These are phyloP conservation scores for Filobasidium wieringae DNA, from an alignment of 768 basidiomycete genomes.

Conservation along the genomic window DNA sequence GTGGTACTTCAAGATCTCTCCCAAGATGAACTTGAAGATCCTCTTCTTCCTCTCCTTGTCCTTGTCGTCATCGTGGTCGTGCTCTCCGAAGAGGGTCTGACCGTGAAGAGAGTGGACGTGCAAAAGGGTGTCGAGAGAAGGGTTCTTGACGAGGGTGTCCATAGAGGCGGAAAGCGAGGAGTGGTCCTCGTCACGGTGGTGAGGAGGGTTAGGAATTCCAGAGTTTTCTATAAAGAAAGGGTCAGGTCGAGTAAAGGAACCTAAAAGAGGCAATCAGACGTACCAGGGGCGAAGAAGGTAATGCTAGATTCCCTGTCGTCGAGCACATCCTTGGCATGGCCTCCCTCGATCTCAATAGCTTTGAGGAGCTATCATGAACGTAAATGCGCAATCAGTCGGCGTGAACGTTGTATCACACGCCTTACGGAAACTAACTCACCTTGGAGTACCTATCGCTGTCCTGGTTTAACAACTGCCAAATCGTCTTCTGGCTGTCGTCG, in stretches of 20 bases:
- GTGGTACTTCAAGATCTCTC: constrained; percentile 51
- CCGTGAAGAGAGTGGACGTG: constrained; percentile 39
- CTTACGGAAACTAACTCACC: constrained; percentile 33
- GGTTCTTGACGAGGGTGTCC: background rate
- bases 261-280: background rate
- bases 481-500: constrained; percentile 28
- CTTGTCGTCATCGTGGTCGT: constrained; percentile 29
- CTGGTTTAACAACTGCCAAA: constrained; percentile 34
- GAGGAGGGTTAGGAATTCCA: constrained; percentile 31
- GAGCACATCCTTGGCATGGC: constrained; percentile 25
- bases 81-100: constrained; percentile 34
- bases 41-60: constrained; percentile 44
- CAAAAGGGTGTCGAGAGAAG: constrained; percentile 15
- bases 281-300: constrained; percentile 32
- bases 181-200: constrained; percentile 21
- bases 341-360: constrained; percentile 5
- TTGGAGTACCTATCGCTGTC: constrained; percentile 32
- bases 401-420: background rate
- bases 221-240: constrained; percentile 21
- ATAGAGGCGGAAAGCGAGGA: constrained; percentile 15
- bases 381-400: background rate
- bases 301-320: constrained; percentile 31
- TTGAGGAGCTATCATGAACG: background rate
- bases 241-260: constrained; percentile 8
- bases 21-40: constrained; percentile 49